These are phyloP conservation scores for Zygoascus flipseniorum DNA, from an alignment of 805 yeast species.

Conservation along the genomic window DNA sequence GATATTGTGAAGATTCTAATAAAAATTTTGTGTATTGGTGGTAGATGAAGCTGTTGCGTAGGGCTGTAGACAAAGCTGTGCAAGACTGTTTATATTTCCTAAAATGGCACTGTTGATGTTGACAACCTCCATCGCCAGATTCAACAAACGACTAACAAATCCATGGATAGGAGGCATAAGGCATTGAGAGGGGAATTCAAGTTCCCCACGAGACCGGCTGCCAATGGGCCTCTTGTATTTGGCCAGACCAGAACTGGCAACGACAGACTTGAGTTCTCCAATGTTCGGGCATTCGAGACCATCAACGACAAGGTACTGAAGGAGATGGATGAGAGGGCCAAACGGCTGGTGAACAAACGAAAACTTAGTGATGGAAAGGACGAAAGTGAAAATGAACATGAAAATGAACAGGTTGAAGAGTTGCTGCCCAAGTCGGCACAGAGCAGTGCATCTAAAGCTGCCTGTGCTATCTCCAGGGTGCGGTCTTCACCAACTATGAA, in stretches of 20 bases:
- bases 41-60: too few species aligned
- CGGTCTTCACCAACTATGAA: slow-evolving; percentile 8
- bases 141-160: neutral
- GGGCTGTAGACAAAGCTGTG: too few species aligned
- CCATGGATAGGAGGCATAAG: neutral
- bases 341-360: neutral
- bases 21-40: too few species aligned
- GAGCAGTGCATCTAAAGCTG: neutral
- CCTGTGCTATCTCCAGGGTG: neutral
- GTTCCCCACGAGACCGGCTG: too few species aligned
- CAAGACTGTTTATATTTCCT: neutral
- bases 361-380: neutral
- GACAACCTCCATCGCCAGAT: neutral
- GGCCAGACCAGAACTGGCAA: neutral
- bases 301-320: slow-evolving; percentile 26
- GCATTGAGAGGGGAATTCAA: too few species aligned
- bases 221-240: neutral
- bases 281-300: slow-evolving; percentile 24
- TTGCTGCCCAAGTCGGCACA: slow-evolving; percentile 3
- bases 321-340: slow-evolving; percentile 30
- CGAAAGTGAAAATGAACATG: neutral
- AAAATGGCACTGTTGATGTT: neutral
- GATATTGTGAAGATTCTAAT: too few species aligned
- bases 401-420: neutral
- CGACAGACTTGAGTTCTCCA: neutral